A percentile compares a stretch with the other conserved stretches of the same genome.
phyloP scores from a whole-genome alignment of 2,329 filamentous ascomycete species.

The Penicillium sp. region DNA sequence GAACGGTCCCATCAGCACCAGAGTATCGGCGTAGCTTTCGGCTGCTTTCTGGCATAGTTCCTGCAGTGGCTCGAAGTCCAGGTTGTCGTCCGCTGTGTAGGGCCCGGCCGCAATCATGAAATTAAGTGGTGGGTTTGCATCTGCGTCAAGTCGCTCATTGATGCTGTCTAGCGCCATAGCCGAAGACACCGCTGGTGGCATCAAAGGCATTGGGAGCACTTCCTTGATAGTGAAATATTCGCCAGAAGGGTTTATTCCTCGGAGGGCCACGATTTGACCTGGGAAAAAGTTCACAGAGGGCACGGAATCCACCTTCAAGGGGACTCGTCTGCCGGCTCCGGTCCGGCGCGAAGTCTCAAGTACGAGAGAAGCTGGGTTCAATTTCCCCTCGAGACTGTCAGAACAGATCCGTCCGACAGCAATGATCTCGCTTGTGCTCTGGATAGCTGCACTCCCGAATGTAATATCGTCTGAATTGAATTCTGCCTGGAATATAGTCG shows the following conservation, averaged over 20 bases:
- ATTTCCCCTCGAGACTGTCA: constrained; percentile 76
- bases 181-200: constrained; percentile 71
- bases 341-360: constrained; percentile 83
- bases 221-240: constrained; percentile 77
- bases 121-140: constrained; percentile 66
- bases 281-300: constrained; percentile 81
- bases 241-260: constrained; percentile 83
- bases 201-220: constrained; percentile 69
- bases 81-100: constrained; percentile 87
- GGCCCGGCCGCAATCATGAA: constrained; percentile 79
- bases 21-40: constrained; percentile 69
- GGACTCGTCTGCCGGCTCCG: constrained; percentile 78
- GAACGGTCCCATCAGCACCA: constrained; percentile 84
- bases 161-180: constrained; percentile 64
- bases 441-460: constrained; percentile 82
- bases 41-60: constrained; percentile 75
- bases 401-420: constrained; percentile 90
- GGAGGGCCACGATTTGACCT: constrained; percentile 85
- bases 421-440: constrained; percentile 81
- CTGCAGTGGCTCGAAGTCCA: constrained; percentile 84
- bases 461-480: constrained; percentile 73
- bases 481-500: constrained; percentile 68
- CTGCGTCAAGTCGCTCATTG: constrained; percentile 65
- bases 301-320: constrained; percentile 70
- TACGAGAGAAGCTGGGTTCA: constrained; percentile 81